Evolutionary conservation across 23 red algal genomes (phyloP).

Genomic region (Gracilaria caudata): DNA sequence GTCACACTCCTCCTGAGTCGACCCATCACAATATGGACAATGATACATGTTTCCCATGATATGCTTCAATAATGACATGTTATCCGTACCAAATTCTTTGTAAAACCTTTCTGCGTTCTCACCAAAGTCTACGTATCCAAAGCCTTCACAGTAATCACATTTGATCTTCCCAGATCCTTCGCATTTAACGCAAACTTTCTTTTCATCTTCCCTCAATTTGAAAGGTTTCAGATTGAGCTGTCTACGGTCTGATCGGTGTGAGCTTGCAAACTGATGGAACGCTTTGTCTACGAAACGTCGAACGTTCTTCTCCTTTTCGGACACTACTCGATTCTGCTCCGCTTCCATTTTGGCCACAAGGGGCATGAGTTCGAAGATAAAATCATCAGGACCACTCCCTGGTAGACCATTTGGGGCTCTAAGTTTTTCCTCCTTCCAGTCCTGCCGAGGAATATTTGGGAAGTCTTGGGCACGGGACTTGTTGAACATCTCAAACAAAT

Average conservation of each 20-base stretch:
- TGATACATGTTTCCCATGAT: slow-evolving; percentile 76
- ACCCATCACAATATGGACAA: slow-evolving; percentile 79
- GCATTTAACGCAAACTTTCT: slow-evolving; percentile 60
- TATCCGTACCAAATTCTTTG: slow-evolving; percentile 31
- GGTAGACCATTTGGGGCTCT: slow-evolving; percentile 46
- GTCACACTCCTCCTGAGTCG: slow-evolving; percentile 55
- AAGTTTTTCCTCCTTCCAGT: slow-evolving; percentile 2
- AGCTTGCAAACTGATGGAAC: slow-evolving; percentile 36
- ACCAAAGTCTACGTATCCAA: slow-evolving; percentile 78
- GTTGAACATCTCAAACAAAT: neutral
- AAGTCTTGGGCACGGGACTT: neutral
- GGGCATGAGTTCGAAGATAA: slow-evolving; percentile 46
- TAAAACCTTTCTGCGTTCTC: slow-evolving; percentile 47
- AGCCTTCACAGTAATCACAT: slow-evolving; percentile 78
- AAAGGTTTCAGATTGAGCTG: slow-evolving; percentile 42
- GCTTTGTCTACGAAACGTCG: neutral
- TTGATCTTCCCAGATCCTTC: slow-evolving; percentile 71
- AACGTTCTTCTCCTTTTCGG: slow-evolving; percentile 32
- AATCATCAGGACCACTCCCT: slow-evolving; percentile 51
- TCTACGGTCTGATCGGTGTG: slow-evolving; percentile 17
- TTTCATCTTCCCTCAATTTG: slow-evolving; percentile 52
- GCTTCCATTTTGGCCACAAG: slow-evolving; percentile 40
- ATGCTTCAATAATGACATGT: slow-evolving; percentile 50
- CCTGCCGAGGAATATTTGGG: neutral
- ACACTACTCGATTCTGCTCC: slow-evolving; percentile 4